Percentiles rank a stretch among this genome's conserved stretches.
phyloP scores from a whole-genome alignment of 1,284 basidiomycete species.

The Ustilago cynodontis region DNA sequence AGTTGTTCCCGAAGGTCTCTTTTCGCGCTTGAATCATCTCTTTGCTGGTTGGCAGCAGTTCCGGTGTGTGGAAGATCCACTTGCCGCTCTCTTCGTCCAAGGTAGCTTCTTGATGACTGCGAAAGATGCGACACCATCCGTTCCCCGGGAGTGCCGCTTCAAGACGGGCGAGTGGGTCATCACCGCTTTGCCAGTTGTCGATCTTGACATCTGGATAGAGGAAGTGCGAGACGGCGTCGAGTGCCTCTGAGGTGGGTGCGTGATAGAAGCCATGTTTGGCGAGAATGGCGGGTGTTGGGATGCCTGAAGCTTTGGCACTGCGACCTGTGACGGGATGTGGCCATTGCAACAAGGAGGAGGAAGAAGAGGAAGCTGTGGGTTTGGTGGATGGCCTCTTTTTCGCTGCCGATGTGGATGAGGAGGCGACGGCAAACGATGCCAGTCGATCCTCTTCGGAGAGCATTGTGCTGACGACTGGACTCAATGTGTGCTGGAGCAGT shows the following conservation, averaged over 20 bases:
- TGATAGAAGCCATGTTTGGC: conserved; percentile 65
- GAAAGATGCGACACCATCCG: conserved; percentile 52
- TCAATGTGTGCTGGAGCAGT: background rate
- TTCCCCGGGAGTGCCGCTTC: conserved; percentile 39
- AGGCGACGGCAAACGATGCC: conserved; percentile 42
- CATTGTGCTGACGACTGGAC: conserved; percentile 33
- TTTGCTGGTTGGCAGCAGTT: conserved; percentile 61
- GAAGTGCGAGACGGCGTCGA: conserved; percentile 60
- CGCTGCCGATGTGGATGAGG: conserved; percentile 31
- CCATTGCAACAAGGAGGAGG: conserved; percentile 33
- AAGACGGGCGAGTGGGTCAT: conserved; percentile 57
- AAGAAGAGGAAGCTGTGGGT: conserved; percentile 13
- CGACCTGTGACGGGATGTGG: conserved; percentile 42
- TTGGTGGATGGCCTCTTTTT: conserved; percentile 44
- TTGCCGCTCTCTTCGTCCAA: conserved; percentile 29
- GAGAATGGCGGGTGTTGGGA: conserved; percentile 58
- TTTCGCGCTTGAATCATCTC: conserved; percentile 61
- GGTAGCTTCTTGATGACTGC: conserved; percentile 29
- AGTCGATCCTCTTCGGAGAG: conserved; percentile 46
- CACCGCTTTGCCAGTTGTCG: conserved; percentile 57
- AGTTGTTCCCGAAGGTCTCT: conserved; percentile 63
- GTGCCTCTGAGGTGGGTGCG: conserved; percentile 42
- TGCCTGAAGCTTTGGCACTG: conserved; percentile 37
- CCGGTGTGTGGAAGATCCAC: conserved; percentile 42
- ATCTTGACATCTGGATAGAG: conserved; percentile 57